Evolutionary conservation across 2,329 filamentous ascomycete genomes (phyloP), one percentile per base, ranked within the genome.

Genomic region (Paraphaeosphaeria sporulosa): DNA sequence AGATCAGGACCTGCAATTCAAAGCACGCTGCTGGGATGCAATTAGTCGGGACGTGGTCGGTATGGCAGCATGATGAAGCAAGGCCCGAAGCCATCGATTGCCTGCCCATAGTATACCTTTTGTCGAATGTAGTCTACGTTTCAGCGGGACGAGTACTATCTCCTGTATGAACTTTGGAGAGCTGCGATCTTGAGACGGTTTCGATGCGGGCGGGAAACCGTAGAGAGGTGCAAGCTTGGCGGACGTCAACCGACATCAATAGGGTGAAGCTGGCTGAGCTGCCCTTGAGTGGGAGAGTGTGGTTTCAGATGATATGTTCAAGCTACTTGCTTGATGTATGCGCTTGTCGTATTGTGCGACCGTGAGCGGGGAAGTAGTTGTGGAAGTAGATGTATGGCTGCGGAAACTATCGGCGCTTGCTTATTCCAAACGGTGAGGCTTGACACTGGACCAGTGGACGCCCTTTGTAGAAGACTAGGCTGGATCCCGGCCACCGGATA

Each of bases 191-290:
- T 78, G 83, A 85, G 73, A 86, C 82, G 60, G 83, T 81, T 75
- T 82, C 79, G 78, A 85, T 81, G 80, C 84, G 81, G 82, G 82
- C 82, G 66, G 83, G 84, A 70, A 84, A 85, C 62, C 83, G 82
- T 71, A 86, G 75, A 62, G 82, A 85, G 69, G 82, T 81, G 64
- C 83, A 80, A 66, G 81, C 82, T 77, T 80, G 78, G 76, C 83
- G 83, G 75, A 83, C 76, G 78, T 85, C 83, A 85, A 85, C 83
- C 83, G 84, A 86, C 84, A 86, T 86, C 83, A 84, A 85, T 76
- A 63, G 65, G 65, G 60, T 66, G 65, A 57, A 64, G 65, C 62
- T 73, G 55, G 58, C 64, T 63, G 61, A 70, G 70, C 65, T 66
- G 69, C 69, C 72, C 70, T 70, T 70, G 65, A 65, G 61, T 62